A percentile compares a stretch with the other conserved stretches of the same genome.
Conservation (phyloP, 768 basidiomycete species). For the Leccinum subgranulosum region DNA sequence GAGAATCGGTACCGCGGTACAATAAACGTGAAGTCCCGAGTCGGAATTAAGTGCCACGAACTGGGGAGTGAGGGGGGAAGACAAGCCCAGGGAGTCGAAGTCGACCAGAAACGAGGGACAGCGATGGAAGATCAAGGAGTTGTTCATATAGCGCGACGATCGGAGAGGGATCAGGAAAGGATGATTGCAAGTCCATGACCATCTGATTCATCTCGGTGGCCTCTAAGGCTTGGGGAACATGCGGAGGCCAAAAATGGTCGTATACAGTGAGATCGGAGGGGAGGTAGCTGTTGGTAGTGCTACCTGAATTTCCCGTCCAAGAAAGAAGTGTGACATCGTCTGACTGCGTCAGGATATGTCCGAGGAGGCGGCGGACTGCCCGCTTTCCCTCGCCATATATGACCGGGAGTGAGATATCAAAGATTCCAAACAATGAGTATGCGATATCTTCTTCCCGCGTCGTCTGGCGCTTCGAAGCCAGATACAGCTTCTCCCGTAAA, state of each 20-base stretch:
- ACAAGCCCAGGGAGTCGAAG: too few relatives aligned
- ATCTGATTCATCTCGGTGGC: too few relatives aligned
- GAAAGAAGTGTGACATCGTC: not conserved
- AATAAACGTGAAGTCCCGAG: too few relatives aligned
- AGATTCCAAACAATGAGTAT: not conserved
- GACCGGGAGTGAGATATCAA: not conserved
- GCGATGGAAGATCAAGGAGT: too few relatives aligned
- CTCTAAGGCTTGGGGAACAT: too few relatives aligned
- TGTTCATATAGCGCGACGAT: too few relatives aligned
- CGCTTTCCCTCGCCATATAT: not conserved
- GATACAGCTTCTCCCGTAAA: not conserved
- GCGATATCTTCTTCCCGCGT: not conserved
- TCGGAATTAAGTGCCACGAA: too few relatives aligned
- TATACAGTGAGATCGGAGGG: conserved; percentile 5
- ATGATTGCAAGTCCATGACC: too few relatives aligned
- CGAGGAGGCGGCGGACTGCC: not conserved
- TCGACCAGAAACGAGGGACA: too few relatives aligned
- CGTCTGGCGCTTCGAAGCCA: not conserved
- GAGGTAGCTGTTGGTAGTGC: not conserved
- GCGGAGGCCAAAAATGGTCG: not conserved
- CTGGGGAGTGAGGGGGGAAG: too few relatives aligned
- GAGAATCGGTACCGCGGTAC: too few relatives aligned
- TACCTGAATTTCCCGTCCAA: not conserved
- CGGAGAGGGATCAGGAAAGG: too few relatives aligned
- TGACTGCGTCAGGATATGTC: not conserved